Evolutionary conservation across 164 flowering plant species (phyloP), one percentile per base, ranked within the genome.

Genomic region (Chimonanthus praecox): DNA sequence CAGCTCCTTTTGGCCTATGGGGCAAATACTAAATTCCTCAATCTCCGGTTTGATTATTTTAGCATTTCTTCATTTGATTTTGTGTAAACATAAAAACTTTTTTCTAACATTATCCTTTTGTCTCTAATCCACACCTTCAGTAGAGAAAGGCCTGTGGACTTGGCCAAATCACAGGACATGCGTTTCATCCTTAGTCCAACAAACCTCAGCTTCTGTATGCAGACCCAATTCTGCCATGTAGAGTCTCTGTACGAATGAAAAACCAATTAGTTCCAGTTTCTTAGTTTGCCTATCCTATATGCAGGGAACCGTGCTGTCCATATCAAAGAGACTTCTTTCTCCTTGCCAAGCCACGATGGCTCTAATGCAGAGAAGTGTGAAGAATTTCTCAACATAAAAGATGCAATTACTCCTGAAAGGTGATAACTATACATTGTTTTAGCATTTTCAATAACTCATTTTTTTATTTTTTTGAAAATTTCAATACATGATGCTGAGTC

Each of bases 81-180:
- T 54, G 2, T 11, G 60, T 54, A 54, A 54, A 54, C 16, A 54
- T 13, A 54, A 54, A 15, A 16, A 54, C 7, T 51, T 51, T 2
- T 51, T 15, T 51, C 16, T 13, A 49, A 49, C 9, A 49, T 16
- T 54, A 4, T 54, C 60, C 15, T 16, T 54, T n/a, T 54, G 4
- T 54, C 60, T 54, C 60, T 9, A 13, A 54, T 54, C 60, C 21
- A 44, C 6, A 45, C 1, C 62, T 64, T 44, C 84, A 88, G 92
- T 66, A 83, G 78, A 77, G 83, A 88, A 73, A 86, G 92, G 71
- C 88, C 92, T 5, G 75, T 88, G 63, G 92, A 88, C 75, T 74
- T 87, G 80, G 86, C 92, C 63, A 80, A 70, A 71, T 88, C 92
- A 13, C 88, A 88, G 76, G 88, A 88, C 73, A 85, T 88, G 86